Conservation (phyloP, 345 rosid genomes). For the Balakata baccata region DNA sequence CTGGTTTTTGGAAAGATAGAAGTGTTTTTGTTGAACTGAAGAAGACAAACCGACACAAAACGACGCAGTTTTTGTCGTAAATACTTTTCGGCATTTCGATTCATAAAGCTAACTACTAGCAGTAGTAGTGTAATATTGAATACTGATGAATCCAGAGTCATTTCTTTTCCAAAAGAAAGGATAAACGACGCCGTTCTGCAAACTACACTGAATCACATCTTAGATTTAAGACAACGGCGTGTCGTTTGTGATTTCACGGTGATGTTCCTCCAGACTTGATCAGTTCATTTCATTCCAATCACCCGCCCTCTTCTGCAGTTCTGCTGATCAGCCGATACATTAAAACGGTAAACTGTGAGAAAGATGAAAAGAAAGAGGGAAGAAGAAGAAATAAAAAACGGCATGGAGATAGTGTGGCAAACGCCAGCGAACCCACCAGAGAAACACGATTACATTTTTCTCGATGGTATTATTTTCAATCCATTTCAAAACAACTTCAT, state of each 20-base stretch:
- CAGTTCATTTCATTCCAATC: too few species aligned
- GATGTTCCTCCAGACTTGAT: too few species aligned
- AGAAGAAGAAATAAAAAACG: slow-evolving; percentile 11
- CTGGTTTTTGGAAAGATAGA: slow-evolving; percentile 26
- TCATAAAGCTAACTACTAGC: background rate
- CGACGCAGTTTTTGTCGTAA: slow-evolving; percentile 16
- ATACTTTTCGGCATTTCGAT: background rate
- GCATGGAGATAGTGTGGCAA: slow-evolving; percentile 63
- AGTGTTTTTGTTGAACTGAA: slow-evolving; percentile 29
- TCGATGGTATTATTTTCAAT: slow-evolving; percentile 39
- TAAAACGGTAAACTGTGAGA: background rate
- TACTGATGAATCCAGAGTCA: too few species aligned
- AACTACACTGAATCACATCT: too few species aligned
- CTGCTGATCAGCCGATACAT: too few species aligned
- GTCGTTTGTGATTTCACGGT: background rate
- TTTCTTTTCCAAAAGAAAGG: too few species aligned
- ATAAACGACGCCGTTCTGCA: slow-evolving; percentile 7
- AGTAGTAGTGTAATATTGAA: too few species aligned
- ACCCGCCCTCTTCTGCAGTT: too few species aligned
- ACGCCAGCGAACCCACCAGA: slow-evolving; percentile 62
- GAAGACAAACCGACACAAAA: slow-evolving; percentile 34
- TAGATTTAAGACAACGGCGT: background rate
- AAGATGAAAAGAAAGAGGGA: slow-evolving; percentile 36
- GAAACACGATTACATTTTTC: slow-evolving; percentile 62
- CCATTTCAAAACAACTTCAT: background rate